phyloP scores from a whole-genome alignment of 1,139 yeast species.

The Yamadazyma sp. region DNA sequence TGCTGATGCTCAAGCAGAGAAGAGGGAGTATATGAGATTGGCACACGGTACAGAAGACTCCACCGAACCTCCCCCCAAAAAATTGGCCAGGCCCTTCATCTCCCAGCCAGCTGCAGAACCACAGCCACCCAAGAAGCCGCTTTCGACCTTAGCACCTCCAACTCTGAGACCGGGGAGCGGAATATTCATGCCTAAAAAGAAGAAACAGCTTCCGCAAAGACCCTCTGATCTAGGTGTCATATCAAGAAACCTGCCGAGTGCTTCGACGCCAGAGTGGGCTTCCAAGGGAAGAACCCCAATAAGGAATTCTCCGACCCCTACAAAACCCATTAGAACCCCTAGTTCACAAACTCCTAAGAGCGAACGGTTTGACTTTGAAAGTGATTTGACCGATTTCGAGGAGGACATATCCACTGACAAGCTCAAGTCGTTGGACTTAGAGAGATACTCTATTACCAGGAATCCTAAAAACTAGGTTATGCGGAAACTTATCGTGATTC shows the following conservation, averaged over 20 bases:
- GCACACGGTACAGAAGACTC: neutral
- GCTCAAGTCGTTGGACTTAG: constrained; percentile 17
- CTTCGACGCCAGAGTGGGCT: neutral
- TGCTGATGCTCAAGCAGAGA: neutral
- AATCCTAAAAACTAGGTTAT: neutral
- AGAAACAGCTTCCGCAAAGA: neutral
- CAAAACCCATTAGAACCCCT: neutral
- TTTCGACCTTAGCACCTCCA: neutral
- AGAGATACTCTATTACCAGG: constrained; percentile 2
- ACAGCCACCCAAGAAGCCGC: neutral
- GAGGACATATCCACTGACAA: constrained; percentile 21
- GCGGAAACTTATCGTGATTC: neutral
- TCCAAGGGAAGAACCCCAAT: neutral
- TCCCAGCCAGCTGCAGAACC: too few relatives aligned
- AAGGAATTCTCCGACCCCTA: neutral
- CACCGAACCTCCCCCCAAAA: too few relatives aligned
- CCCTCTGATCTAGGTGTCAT: neutral
- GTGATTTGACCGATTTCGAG: constrained; percentile 31
- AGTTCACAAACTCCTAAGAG: constrained; percentile 3
- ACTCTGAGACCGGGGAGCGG: neutral
- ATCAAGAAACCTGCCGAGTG: neutral
- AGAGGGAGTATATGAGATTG: neutral
- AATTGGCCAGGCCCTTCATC: too few relatives aligned
- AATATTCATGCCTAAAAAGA: constrained; percentile 13
- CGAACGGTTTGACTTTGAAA: constrained; percentile 9